Evolutionary conservation across 371 early-diverging fungal genomes (phyloP).

Genomic region (Rhizopus delemar): DNA sequence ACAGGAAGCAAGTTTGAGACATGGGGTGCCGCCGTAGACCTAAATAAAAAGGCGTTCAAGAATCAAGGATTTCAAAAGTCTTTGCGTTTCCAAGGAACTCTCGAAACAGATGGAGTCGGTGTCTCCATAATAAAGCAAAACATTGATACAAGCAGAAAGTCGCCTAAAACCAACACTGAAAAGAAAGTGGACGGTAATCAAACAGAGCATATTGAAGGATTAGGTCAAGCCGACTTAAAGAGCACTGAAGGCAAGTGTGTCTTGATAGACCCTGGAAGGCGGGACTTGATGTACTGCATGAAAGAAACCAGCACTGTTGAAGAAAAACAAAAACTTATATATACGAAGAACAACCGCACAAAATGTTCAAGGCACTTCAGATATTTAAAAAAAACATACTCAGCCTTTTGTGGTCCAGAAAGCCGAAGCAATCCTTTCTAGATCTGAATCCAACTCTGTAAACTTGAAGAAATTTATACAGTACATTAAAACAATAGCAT

Average conservation of each 20-base stretch:
- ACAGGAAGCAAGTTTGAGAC: neutral
- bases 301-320: slow-evolving; percentile 3
- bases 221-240: neutral
- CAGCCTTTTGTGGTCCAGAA: neutral
- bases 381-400: neutral
- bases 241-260: neutral
- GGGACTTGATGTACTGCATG: slow-evolving; percentile 1
- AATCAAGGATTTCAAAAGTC: slow-evolving; percentile 4
- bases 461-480: neutral
- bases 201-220: neutral
- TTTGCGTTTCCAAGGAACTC: slow-evolving; percentile 4
- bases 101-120: slow-evolving; percentile 11
- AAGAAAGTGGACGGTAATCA: neutral
- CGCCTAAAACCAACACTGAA: neutral
- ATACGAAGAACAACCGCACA: neutral
- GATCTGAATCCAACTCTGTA: neutral
- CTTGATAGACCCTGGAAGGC: slow-evolving; percentile 3
- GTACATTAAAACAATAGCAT: slow-evolving; percentile 4
- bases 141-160: neutral
- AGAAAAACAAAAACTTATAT: neutral
- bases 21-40: neutral
- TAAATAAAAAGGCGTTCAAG: slow-evolving; percentile 2
- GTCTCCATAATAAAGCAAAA: slow-evolving; percentile 9
- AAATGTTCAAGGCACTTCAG: neutral
- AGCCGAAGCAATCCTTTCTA: slow-evolving; percentile 1